phyloP scores from a whole-genome alignment of 345 rosid genomes.

The sweet orange (Citrus sinensis) region DVS_A1.0 CM039161.1:13552001-13552500 shows the following conservation, averaged over 20 bases:
- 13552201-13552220: background rate
- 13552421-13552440: background rate
- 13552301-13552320: background rate
- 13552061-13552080: background rate
- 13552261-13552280: background rate
- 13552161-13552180: too few species aligned
- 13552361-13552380: background rate
- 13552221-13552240: background rate
- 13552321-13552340: background rate
- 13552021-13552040: conserved; percentile 1
- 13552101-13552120: background rate
- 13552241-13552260: background rate
- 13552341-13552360: background rate
- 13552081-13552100: background rate
- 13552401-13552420: background rate
- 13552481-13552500: conserved; percentile 6
- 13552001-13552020: conserved; percentile 76
- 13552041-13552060: background rate
- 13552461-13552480: background rate
- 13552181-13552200: too few species aligned
- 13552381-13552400: background rate
- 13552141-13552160: too few species aligned
- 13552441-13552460: too few species aligned
- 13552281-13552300: background rate
- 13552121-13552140: background rate